Conservation (phyloP, 225 moss, liverwort and hornwort species). For the Bryum argenteum region DNA sequence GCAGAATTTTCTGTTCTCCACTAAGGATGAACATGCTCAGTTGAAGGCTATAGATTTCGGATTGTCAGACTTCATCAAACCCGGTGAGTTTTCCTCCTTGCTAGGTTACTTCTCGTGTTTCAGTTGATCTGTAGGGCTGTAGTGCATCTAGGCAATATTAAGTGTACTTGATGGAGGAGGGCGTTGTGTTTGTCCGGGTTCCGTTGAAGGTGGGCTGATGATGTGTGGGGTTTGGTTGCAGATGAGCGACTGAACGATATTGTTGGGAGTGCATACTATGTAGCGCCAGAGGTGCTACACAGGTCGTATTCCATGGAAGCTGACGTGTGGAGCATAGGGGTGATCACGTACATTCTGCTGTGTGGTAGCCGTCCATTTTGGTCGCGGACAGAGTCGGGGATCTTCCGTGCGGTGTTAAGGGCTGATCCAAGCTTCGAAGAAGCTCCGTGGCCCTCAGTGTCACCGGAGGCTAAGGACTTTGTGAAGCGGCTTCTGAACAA, state of each 20-base stretch:
- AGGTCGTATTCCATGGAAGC: slow-evolving; percentile 98
- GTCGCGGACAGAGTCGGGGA: slow-evolving; percentile 94
- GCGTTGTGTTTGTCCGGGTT: slow-evolving; percentile 4
- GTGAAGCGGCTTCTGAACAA: slow-evolving; percentile 90
- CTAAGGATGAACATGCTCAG: slow-evolving; percentile 90
- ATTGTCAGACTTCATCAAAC: slow-evolving; percentile 95
- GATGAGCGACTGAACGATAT: slow-evolving; percentile 97
- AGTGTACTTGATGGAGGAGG: background rate
- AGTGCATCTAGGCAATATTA: background rate
- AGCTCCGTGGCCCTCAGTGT: slow-evolving; percentile 91
- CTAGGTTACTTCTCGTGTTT: background rate
- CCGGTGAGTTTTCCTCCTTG: slow-evolving; percentile 49
- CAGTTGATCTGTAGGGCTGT: background rate
- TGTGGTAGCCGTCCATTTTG: slow-evolving; percentile 96
- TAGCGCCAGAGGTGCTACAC: slow-evolving; percentile 95
- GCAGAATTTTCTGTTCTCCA: slow-evolving; percentile 93
- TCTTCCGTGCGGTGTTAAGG: slow-evolving; percentile 87
- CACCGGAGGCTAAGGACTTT: slow-evolving; percentile 91
- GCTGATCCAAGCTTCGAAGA: slow-evolving; percentile 97
- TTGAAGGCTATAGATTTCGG: slow-evolving; percentile 96
- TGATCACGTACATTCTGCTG: slow-evolving; percentile 88
- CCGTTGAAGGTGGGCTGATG: background rate
- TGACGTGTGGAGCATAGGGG: slow-evolving; percentile 99
- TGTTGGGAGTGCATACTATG: slow-evolving; percentile 96
- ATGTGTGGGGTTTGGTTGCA: slow-evolving; percentile 38